Evolutionary conservation across 805 yeast genomes (phyloP).

Genomic region (Candida khao-thaluensis): DNA sequence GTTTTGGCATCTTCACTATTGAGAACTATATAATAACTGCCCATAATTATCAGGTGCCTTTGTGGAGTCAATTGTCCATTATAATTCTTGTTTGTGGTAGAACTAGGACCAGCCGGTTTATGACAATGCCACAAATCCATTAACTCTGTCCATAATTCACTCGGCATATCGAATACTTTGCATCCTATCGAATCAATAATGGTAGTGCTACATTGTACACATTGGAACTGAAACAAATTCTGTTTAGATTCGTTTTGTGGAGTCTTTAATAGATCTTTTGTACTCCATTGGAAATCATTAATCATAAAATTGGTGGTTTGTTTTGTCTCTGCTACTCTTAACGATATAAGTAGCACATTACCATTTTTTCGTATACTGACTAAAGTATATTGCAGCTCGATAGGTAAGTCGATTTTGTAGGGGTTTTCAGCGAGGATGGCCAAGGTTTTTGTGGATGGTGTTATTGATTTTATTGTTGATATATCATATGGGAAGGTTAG

Average conservation of each 20-base stretch:
- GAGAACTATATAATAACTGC: slow-evolving; percentile 52
- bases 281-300: slow-evolving; percentile 39
- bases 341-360: slow-evolving; percentile 10
- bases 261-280: slow-evolving; percentile 39
- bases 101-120: slow-evolving; percentile 46
- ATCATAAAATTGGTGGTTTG: slow-evolving; percentile 8
- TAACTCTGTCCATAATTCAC: slow-evolving; percentile 90
- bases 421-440: background rate
- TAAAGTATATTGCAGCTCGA: slow-evolving; percentile 1
- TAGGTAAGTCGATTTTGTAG: slow-evolving; percentile 1
- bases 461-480: background rate
- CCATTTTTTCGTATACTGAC: slow-evolving; percentile 1
- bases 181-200: slow-evolving; percentile 30
- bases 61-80: slow-evolving; percentile 48
- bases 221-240: slow-evolving; percentile 30
- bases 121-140: slow-evolving; percentile 99
- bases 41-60: slow-evolving; percentile 46
- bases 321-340: slow-evolving; percentile 1
- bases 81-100: slow-evolving; percentile 26
- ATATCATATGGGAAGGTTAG: slow-evolving; percentile 4
- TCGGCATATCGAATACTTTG: slow-evolving; percentile 68
- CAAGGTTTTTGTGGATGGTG: background rate
- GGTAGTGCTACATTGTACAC: slow-evolving; percentile 26
- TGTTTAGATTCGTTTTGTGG: slow-evolving; percentile 21
- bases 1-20: slow-evolving; percentile 4